These are phyloP conservation scores for Penicillium taxi DNA, from an alignment of 495 filamentous ascomycete genomes.

Conservation along the genomic window DNA sequence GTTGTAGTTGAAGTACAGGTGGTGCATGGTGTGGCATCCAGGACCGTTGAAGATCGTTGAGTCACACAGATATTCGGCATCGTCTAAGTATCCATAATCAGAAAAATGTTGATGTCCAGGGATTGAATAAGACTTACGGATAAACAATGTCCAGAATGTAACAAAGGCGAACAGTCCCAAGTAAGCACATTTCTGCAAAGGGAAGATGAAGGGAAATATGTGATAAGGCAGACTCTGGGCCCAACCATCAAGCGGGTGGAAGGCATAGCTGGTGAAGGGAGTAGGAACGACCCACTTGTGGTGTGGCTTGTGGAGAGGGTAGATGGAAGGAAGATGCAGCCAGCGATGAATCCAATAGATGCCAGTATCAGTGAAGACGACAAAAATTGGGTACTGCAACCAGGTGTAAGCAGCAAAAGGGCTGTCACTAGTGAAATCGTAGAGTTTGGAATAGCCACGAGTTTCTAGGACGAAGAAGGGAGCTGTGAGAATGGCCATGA, in stretches of 20 bases:
- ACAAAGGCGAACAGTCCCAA: constrained; percentile 78
- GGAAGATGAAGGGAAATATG: constrained; percentile 83
- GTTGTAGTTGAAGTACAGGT: constrained; percentile 95
- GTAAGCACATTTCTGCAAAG: constrained; percentile 83
- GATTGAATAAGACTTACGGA: constrained; percentile 40
- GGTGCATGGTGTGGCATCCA: constrained; percentile 91
- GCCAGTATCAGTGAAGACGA: constrained; percentile 79
- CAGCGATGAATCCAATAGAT: constrained; percentile 94
- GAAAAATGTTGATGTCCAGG: not conserved
- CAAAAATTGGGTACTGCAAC: constrained; percentile 81
- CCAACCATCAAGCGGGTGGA: constrained; percentile 90
- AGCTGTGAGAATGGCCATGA: constrained; percentile 71
- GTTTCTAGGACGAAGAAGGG: constrained; percentile 77
- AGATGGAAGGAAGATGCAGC: constrained; percentile 70
- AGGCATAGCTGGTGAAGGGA: constrained; percentile 83
- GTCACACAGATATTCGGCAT: constrained; percentile 83
- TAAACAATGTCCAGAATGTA: constrained; percentile 92
- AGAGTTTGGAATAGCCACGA: constrained; percentile 76
- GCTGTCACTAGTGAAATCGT: constrained; percentile 61
- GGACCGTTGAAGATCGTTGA: constrained; percentile 82
- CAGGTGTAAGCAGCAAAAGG: constrained; percentile 65
- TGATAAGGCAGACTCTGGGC: constrained; percentile 89
- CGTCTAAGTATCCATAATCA: constrained; percentile 37
- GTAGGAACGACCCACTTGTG: constrained; percentile 99
- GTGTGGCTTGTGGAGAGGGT: constrained; percentile 93